Conservation (phyloP, 2,329 filamentous ascomycete genomes). For the Hirsutella thompsonii region DNA sequence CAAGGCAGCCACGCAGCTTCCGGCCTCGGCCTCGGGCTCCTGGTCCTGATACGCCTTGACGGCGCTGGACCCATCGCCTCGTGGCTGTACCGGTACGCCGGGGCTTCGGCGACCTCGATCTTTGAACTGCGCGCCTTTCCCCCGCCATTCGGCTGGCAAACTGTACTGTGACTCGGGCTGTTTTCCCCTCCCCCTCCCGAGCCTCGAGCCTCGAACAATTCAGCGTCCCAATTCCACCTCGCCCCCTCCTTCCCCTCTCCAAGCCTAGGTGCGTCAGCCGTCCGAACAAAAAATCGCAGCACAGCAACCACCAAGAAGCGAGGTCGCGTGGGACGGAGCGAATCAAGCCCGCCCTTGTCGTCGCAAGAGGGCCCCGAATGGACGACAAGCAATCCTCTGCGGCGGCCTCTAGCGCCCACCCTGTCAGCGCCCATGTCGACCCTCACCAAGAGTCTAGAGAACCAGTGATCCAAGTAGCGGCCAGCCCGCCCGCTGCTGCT, state of each 20-base stretch:
- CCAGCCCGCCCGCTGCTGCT: neutral
- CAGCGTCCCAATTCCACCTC: neutral
- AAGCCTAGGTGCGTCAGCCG: neutral
- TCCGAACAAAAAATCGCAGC: neutral
- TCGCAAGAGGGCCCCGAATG: slow-evolving; percentile 3
- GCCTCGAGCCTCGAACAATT: too few species aligned
- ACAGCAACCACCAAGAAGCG: neutral
- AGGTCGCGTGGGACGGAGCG: neutral
- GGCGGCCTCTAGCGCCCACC: slow-evolving; percentile 5
- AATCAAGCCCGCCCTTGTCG: neutral
- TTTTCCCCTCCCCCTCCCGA: too few species aligned
- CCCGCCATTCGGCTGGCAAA: too few species aligned
- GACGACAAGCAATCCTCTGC: slow-evolving; percentile 5
- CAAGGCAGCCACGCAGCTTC: too few species aligned
- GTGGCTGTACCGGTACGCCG: too few species aligned
- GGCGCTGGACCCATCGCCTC: too few species aligned
- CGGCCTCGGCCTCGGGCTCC: too few species aligned
- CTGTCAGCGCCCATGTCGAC: slow-evolving; percentile 8
- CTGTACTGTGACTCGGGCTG: too few species aligned
- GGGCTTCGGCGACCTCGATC: too few species aligned
- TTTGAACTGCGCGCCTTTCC: too few species aligned
- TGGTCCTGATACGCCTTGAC: too few species aligned
- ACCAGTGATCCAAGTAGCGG: neutral
- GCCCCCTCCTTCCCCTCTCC: neutral
- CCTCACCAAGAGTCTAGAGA: slow-evolving; percentile 7